Conservation (phyloP, 176 grass and related monocot genomes). For the Saccharum spontaneum region DNA sequence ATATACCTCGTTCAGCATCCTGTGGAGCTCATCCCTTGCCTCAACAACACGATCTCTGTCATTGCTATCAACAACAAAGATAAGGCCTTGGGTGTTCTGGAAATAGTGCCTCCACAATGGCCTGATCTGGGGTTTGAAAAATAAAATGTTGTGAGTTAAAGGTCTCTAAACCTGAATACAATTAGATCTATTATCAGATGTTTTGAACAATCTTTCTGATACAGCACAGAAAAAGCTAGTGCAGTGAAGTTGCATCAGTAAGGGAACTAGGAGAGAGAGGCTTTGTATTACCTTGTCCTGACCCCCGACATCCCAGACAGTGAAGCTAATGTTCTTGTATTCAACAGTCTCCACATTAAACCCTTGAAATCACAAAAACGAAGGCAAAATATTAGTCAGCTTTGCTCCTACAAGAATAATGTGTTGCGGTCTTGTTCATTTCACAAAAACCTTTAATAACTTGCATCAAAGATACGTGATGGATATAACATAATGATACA, state of each 20-base stretch:
- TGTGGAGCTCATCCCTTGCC: conserved; percentile 77
- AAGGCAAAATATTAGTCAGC: background rate
- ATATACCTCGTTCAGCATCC: conserved; percentile 70
- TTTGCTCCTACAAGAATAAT: background rate
- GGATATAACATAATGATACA: background rate
- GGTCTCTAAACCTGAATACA: background rate
- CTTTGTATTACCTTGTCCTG: conserved; percentile 64
- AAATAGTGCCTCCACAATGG: conserved; percentile 84
- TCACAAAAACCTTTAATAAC: background rate
- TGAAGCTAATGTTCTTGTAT: conserved; percentile 93
- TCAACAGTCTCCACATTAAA: conserved; percentile 88
- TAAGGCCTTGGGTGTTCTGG: conserved; percentile 75
- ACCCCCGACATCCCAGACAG: conserved; percentile 82
- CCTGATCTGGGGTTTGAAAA: conserved; percentile 55
- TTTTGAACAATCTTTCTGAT: background rate
- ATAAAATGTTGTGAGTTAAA: background rate
- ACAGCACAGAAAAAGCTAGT: background rate
- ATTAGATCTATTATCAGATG: background rate
- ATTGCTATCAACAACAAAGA: conserved; percentile 80
- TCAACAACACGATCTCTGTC: conserved; percentile 86
- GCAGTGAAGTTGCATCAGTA: background rate
- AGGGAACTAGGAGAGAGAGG: background rate
- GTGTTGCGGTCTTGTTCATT: background rate
- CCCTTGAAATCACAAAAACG: conserved; percentile 24
- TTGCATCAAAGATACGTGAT: background rate